A percentile compares a stretch with the other conserved stretches of the same genome.
phyloP scores from a whole-genome alignment of 2,329 filamentous ascomycete species.

The Penicillium fuscoglaucum region DNA sequence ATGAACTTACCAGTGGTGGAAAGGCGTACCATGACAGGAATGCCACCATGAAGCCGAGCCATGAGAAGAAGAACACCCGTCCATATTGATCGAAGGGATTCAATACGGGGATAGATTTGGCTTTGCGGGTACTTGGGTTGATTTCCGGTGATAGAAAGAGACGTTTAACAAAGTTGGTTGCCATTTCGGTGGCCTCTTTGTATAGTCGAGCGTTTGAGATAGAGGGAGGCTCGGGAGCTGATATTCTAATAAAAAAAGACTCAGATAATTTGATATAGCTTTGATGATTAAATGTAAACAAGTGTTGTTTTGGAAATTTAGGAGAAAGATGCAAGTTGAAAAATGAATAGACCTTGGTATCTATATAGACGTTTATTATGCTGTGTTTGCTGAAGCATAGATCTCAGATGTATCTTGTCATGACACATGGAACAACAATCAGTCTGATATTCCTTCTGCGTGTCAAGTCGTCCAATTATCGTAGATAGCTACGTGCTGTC shows the following conservation, averaged over 20 bases:
- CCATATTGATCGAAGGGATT: constrained; percentile 80
- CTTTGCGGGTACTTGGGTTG: constrained; percentile 83
- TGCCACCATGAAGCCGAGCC: constrained; percentile 80
- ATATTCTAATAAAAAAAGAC: not conserved
- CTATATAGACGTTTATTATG: constrained; percentile 12
- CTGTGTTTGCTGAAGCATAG: not conserved
- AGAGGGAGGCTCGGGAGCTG: not conserved
- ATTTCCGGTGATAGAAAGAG: constrained; percentile 62
- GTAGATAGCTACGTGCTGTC: not conserved
- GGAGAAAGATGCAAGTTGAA: not conserved
- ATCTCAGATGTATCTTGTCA: not conserved
- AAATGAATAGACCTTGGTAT: not conserved
- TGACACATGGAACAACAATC: constrained; percentile 17
- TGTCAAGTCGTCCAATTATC: not conserved
- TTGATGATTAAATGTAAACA: not conserved
- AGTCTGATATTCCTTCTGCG: constrained; percentile 4
- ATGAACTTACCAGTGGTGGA: constrained; percentile 68
- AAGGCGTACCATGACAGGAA: constrained; percentile 94
- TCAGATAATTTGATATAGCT: not conserved
- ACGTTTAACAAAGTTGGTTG: constrained; percentile 27
- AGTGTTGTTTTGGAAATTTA: not conserved
- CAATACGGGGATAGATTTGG: constrained; percentile 73
- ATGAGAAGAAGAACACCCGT: constrained; percentile 86
- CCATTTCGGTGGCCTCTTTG: constrained; percentile 13
- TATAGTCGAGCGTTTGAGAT: not conserved